Conservation (phyloP, 257 asterid genomes). For the Petrea volubilis region DNA sequence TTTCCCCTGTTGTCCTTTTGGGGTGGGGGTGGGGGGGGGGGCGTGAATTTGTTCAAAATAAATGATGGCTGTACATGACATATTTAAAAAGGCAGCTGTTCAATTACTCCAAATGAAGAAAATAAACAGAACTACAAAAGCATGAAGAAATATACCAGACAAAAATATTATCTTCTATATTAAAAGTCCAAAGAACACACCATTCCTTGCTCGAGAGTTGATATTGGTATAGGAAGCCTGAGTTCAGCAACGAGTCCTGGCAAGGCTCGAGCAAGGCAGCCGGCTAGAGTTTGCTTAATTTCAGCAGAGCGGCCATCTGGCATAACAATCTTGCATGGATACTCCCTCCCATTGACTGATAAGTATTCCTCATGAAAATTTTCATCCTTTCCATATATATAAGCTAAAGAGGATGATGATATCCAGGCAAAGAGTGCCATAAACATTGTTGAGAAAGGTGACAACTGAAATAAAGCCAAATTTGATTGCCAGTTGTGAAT, state of each 20-base stretch:
- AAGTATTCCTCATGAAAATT: conserved; percentile 67
- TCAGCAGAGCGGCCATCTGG: conserved; percentile 81
- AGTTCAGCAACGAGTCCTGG: conserved; percentile 85
- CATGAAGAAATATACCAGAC: not conserved
- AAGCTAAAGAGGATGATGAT: conserved; percentile 87
- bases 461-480: conserved; percentile 54
- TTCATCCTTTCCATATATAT: conserved; percentile 80
- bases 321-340: conserved; percentile 56
- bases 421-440: conserved; percentile 84
- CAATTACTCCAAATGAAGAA: not conserved
- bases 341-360: conserved; percentile 77
- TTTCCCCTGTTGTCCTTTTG: not conserved
- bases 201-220: conserved; percentile 79
- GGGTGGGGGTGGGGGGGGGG: no score
- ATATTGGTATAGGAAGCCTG: conserved; percentile 73
- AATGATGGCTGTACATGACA: not conserved
- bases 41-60: no score
- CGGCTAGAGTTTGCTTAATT: conserved; percentile 78
- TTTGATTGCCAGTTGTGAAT: conserved; percentile 6
- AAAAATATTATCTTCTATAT: not conserved
- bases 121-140: not conserved
- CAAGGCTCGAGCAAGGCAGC: conserved; percentile 81
- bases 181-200: conserved; percentile 38
- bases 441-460: conserved; percentile 87
- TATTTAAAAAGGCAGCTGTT: no score